These are phyloP conservation scores for Prunus fruticosa DNA, from an alignment of 306 rosid species.

Conservation along the genomic window DNA sequence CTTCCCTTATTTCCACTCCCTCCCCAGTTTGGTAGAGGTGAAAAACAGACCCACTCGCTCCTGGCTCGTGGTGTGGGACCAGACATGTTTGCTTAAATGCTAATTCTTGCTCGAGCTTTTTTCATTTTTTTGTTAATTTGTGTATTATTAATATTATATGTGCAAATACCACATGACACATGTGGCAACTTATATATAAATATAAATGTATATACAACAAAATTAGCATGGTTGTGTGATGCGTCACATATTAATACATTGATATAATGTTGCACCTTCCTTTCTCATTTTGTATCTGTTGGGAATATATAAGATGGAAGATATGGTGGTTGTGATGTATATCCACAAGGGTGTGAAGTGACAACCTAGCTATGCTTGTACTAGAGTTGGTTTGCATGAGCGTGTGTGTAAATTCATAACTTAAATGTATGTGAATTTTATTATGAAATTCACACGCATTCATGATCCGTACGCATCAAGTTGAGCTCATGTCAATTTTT, in stretches of 20 bases:
- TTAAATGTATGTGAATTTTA: too few relatives aligned
- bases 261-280: not conserved
- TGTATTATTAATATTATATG: too few relatives aligned
- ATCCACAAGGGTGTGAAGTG: not conserved
- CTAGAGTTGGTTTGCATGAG: too few relatives aligned
- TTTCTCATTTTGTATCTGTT: too few relatives aligned
- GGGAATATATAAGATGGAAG: not conserved
- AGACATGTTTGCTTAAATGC: not conserved
- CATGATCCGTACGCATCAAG: too few relatives aligned
- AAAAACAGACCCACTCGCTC: slow-evolving; percentile 3
- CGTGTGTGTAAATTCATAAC: too few relatives aligned
- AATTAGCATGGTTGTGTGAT: not conserved
- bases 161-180: too few relatives aligned
- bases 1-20: not conserved
- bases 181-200: too few relatives aligned
- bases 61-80: not conserved
- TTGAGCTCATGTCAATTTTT: too few relatives aligned
- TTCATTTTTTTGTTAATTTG: not conserved
- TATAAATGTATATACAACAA: too few relatives aligned
- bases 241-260: too few relatives aligned
- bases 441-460: too few relatives aligned
- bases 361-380: not conserved
- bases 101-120: not conserved
- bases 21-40: not conserved
- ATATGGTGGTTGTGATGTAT: not conserved